Percentiles rank a stretch among this genome's conserved stretches.
Conservation (phyloP, 2,329 filamentous ascomycete species). For the Penicillium thymicola region DNA sequence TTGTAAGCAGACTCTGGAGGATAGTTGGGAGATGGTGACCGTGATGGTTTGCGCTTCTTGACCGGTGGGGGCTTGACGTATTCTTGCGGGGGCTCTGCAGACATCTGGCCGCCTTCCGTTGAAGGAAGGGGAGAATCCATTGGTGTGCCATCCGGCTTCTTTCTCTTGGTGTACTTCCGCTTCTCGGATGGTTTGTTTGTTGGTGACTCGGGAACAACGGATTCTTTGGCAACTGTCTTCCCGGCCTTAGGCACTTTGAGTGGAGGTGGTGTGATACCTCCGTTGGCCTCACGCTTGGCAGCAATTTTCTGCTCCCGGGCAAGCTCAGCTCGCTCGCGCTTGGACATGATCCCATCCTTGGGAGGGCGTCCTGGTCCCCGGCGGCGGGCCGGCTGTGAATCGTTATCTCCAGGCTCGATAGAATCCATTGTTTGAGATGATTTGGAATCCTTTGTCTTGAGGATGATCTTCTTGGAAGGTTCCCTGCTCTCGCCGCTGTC, state of each 20-base stretch:
- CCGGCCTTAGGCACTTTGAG: conserved; percentile 30
- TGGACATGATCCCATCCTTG: conserved; percentile 66
- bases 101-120: conserved; percentile 40
- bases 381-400: conserved; percentile 40
- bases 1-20: conserved; percentile 57
- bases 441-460: conserved; percentile 32
- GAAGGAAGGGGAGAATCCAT: conserved; percentile 45
- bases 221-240: conserved; percentile 32
- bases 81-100: conserved; percentile 37
- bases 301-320: conserved; percentile 53
- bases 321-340: conserved; percentile 57
- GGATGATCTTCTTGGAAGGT: conserved; percentile 27
- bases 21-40: conserved; percentile 61
- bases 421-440: conserved; percentile 27
- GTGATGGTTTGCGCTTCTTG: conserved; percentile 53
- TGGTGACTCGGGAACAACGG: conserved; percentile 34
- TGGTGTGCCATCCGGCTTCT: conserved; percentile 41
- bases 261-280: conserved; percentile 44
- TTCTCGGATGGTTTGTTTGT: conserved; percentile 43
- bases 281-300: conserved; percentile 47
- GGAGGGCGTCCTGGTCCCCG: conserved; percentile 61
- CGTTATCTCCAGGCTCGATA: conserved; percentile 33
- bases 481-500: conserved; percentile 30
- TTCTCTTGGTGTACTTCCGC: conserved; percentile 49
- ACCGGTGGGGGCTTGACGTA: conserved; percentile 45